Conservation (phyloP, 257 asterid species). For the Jasminum sambac region DNA sequence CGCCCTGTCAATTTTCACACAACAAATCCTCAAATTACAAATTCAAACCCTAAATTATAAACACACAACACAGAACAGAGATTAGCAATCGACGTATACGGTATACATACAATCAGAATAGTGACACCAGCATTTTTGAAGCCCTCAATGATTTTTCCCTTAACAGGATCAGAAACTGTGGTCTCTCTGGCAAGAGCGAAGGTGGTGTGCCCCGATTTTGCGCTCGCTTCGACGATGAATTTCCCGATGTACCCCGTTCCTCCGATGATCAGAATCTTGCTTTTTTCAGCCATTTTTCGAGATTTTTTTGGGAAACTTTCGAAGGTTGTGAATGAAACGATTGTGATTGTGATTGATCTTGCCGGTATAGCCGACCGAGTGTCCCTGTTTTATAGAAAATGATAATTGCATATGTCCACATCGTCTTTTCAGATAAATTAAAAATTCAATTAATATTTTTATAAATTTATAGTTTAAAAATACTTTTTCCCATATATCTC, state of each 20-base stretch:
- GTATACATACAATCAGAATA: slow-evolving; percentile 52
- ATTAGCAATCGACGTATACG: neutral
- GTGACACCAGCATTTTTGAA: slow-evolving; percentile 68
- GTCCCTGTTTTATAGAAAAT: neutral
- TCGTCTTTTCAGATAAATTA: too few relatives aligned
- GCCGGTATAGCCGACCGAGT: neutral
- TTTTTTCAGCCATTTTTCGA: slow-evolving; percentile 58
- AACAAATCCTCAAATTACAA: neutral
- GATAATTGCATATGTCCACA: too few relatives aligned
- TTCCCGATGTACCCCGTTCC: slow-evolving; percentile 87
- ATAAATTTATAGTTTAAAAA: too few relatives aligned
- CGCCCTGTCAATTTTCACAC: slow-evolving; percentile 43
- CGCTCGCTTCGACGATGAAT: slow-evolving; percentile 68
- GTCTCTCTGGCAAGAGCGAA: slow-evolving; percentile 55
- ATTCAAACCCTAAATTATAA: neutral
- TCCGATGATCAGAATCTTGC: slow-evolving; percentile 83
- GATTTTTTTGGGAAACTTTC: neutral
- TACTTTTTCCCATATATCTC: too few relatives aligned
- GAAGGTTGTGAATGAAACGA: neutral
- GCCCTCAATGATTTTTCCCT: slow-evolving; percentile 50
- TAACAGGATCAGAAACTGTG: slow-evolving; percentile 62
- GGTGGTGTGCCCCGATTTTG: slow-evolving; percentile 74
- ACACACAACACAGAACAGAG: neutral
- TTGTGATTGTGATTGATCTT: too few relatives aligned
- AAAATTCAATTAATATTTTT: too few relatives aligned